These are phyloP conservation scores for Scheffersomyces titani DNA, from an alignment of 1,139 yeast species.

Conservation along the genomic window DNA sequence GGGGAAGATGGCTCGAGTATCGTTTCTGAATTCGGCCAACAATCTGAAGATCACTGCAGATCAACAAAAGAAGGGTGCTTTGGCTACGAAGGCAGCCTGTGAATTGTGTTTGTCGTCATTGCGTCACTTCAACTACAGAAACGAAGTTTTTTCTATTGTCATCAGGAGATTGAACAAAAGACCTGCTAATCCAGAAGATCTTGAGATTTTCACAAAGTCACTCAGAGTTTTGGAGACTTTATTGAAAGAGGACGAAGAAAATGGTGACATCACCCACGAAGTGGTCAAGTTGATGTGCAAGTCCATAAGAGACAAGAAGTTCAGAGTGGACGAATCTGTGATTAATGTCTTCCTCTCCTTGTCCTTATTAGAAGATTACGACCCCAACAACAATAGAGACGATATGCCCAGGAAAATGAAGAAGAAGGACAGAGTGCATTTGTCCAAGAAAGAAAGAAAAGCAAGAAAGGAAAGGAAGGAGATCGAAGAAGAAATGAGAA, in stretches of 20 bases:
- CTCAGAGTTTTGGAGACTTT: constrained; percentile 65
- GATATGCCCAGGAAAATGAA: constrained; percentile 51
- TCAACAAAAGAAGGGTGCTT: constrained; percentile 51
- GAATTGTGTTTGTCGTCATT: constrained; percentile 65
- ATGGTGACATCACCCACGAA: constrained; percentile 81
- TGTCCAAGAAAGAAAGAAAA: constrained; percentile 85
- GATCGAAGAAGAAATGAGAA: constrained; percentile 85
- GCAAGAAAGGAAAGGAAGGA: constrained; percentile 81
- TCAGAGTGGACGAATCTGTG: constrained; percentile 81
- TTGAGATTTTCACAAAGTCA: constrained; percentile 57
- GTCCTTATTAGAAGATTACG: constrained; percentile 77
- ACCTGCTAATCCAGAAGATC: constrained; percentile 47
- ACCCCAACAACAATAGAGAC: constrained; percentile 57
- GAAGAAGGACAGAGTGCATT: constrained; percentile 86
- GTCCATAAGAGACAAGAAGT: constrained; percentile 72
- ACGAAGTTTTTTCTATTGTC: constrained; percentile 67
- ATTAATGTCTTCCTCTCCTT: constrained; percentile 72
- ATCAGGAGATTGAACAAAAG: constrained; percentile 65
- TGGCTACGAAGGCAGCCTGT: constrained; percentile 76
- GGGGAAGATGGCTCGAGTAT: constrained; percentile 39
- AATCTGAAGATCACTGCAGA: constrained; percentile 37
- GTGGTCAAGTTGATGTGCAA: constrained; percentile 66
- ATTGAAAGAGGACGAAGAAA: constrained; percentile 67
- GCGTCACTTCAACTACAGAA: constrained; percentile 78
- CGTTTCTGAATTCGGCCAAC: constrained; percentile 41